Base-by-base conservation (phyloP, 768 basidiomycete genomes). In the Candolleomyces aberdarensis region DNA sequence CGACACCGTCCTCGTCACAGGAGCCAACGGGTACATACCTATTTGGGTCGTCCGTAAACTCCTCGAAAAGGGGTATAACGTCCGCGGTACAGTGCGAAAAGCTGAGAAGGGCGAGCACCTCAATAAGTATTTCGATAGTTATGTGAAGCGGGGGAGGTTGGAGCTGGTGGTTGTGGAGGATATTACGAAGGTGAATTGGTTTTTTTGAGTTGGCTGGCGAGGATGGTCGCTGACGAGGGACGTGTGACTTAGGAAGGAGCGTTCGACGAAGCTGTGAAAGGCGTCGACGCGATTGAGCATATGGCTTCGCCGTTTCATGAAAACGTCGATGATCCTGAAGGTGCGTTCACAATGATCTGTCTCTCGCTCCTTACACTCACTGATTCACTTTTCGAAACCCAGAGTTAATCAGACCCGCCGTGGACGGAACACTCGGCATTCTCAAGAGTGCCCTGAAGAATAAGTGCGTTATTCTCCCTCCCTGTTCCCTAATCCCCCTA, bases 181-280 rank as follows among this genome's bases (percentile, higher is more conserved):
- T 66, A 88, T 94, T 62, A 69, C 71, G 5, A 69, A 72, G 67
- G 77, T 72, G 26, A 5, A 70, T 61, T 19, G 15, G 0, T 26
- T 26, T 31, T 5, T 22, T 14, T 20, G 39, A 31, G 39, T 54
- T 17, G 13, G 22, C 26, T 20, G 10, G 29, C 22, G 53, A 17
- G 14, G 61, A 5, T 31, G 26, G 22, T 39, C 39, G 22, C 4
- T 54, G 5, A 19, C 48, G 2, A n/a, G 29, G 9, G 49, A 15
- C n/a, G 22, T n/a, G 6, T 36, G 36, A 1, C 36, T 2, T 61
- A 86, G 85, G 80, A 80, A 2, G 84, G 83, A 7, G 89, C 87
- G 0, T 95, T 92, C 63, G 90, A 94, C 69, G 85, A 91, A 55
- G 91, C 86, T 0, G 88, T 93, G 61, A 83, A 86, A 69, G 90